A percentile compares a stretch with the other conserved stretches of the same genome.
Conservation (phyloP, 2,329 filamentous ascomycete species). For the Coccinonectria pachysandricola region DNA sequence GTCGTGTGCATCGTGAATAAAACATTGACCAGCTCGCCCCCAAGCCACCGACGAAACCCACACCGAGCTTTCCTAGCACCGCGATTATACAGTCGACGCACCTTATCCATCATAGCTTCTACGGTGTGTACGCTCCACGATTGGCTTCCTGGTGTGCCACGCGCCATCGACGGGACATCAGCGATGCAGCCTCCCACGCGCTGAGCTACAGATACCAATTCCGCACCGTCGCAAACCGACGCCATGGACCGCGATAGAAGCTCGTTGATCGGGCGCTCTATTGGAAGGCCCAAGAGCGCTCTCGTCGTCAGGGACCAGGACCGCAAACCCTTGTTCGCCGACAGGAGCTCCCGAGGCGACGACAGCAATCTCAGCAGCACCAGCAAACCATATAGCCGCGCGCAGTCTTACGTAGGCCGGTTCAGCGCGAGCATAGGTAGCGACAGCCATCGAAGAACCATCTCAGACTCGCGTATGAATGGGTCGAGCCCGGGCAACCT, state of each 20-base stretch:
- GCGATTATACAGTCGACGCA: too few species aligned
- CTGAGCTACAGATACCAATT: slow-evolving; percentile 8
- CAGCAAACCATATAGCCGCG: slow-evolving; percentile 12
- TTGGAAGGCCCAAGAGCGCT: slow-evolving; percentile 12
- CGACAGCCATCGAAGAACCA: slow-evolving; percentile 15
- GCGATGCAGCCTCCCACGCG: slow-evolving; percentile 10
- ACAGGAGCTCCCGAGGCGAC: slow-evolving; percentile 12
- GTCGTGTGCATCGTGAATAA: too few species aligned
- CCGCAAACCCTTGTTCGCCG: slow-evolving; percentile 30
- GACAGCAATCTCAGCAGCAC: slow-evolving; percentile 8
- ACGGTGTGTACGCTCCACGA: too few species aligned
- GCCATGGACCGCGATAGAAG: slow-evolving; percentile 19
- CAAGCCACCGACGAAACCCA: too few species aligned
- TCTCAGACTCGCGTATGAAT: slow-evolving; percentile 13
- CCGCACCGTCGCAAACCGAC: slow-evolving; percentile 13
- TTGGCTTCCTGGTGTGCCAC: too few species aligned
- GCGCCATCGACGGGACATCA: too few species aligned
- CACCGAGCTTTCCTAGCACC: too few species aligned
- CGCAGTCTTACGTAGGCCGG: slow-evolving; percentile 7
- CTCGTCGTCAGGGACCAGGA: slow-evolving; percentile 30
- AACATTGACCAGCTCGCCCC: too few species aligned
- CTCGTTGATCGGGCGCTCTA: slow-evolving; percentile 10
- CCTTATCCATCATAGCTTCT: too few species aligned
- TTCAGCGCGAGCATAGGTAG: slow-evolving; percentile 3
- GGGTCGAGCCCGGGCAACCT: slow-evolving; percentile 11